Conservation (phyloP, 805 yeast species). For the Barnettozyma salicaria region DNA sequence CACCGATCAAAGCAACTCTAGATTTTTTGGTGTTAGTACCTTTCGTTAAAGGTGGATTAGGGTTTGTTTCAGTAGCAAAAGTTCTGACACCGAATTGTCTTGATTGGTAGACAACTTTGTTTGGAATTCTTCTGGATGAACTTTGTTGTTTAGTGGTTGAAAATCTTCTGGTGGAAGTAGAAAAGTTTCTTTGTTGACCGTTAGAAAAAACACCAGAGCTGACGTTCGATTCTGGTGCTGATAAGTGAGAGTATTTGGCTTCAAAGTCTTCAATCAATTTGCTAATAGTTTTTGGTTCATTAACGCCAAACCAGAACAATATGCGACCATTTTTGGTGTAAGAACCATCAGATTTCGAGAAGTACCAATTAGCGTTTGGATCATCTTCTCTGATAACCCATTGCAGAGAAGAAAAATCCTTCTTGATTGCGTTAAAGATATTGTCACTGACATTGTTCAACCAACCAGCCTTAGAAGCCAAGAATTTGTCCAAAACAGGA, state of each 20-base stretch:
- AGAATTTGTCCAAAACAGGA: slow-evolving; percentile 76
- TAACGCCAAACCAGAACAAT: slow-evolving; percentile 90
- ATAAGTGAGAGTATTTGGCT: slow-evolving; percentile 29
- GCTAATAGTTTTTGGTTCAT: slow-evolving; percentile 54
- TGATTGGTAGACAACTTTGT: slow-evolving; percentile 17
- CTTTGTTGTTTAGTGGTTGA: background rate
- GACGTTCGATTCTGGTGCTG: slow-evolving; percentile 29
- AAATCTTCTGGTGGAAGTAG: slow-evolving; percentile 26
- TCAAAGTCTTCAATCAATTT: slow-evolving; percentile 55
- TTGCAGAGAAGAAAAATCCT: slow-evolving; percentile 66
- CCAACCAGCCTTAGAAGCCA: slow-evolving; percentile 91
- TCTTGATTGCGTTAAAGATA: slow-evolving; percentile 74
- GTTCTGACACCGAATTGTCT: slow-evolving; percentile 26
- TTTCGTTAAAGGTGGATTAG: slow-evolving; percentile 64
- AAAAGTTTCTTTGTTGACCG: slow-evolving; percentile 42
- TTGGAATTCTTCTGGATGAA: slow-evolving; percentile 24
- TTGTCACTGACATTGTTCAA: slow-evolving; percentile 95
- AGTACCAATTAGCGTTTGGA: slow-evolving; percentile 86
- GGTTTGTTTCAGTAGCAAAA: slow-evolving; percentile 41
- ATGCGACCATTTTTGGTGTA: slow-evolving; percentile 84
- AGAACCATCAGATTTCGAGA: slow-evolving; percentile 90
- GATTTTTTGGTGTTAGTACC: slow-evolving; percentile 59
- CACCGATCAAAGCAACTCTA: slow-evolving; percentile 91
- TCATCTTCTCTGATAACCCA: slow-evolving; percentile 93
- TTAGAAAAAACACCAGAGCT: slow-evolving; percentile 40